Percentiles rank a stretch among this genome's conserved stretches.
Evolutionary conservation across 1,284 basidiomycete species (phyloP).

Genomic region (Lignosus rhinocerotis): DNA sequence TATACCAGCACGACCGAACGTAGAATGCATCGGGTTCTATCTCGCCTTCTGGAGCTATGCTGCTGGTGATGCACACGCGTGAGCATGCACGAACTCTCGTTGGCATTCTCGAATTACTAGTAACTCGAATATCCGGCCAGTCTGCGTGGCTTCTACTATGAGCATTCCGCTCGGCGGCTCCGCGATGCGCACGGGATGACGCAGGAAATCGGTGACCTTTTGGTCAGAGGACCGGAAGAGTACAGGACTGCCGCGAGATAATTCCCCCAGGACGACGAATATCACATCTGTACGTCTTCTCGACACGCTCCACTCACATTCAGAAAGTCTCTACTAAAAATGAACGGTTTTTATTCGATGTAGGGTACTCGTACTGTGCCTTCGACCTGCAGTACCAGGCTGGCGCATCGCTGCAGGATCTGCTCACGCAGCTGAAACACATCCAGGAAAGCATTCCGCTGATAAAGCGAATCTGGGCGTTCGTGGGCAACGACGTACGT

Average conservation of each 20-base stretch:
- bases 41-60: constrained; percentile 38
- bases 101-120: background rate
- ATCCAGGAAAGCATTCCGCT: constrained; percentile 22
- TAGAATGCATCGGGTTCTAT: background rate
- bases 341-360: background rate
- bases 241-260: constrained; percentile 33
- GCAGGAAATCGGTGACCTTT: constrained; percentile 6
- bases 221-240: constrained; percentile 22
- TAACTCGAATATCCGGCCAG: constrained; percentile 18
- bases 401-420: constrained; percentile 7
- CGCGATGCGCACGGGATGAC: background rate
- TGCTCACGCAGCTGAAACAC: constrained; percentile 15
- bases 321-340: background rate
- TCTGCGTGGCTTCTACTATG: constrained; percentile 37
- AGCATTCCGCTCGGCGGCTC: constrained; percentile 17
- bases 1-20: background rate
- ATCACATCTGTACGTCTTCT: constrained; percentile 26
- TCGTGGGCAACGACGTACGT: constrained; percentile 18
- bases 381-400: constrained; percentile 13
- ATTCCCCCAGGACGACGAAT: constrained; percentile 37
- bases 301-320: background rate
- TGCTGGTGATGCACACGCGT: constrained; percentile 41
- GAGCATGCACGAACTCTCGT: constrained; percentile 11
- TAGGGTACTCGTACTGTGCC: constrained; percentile 21
- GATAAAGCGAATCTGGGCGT: constrained; percentile 30